Conservation (phyloP, 2,329 filamentous ascomycete genomes). For the Gnomoniopsis smithogilvyi region DNA sequence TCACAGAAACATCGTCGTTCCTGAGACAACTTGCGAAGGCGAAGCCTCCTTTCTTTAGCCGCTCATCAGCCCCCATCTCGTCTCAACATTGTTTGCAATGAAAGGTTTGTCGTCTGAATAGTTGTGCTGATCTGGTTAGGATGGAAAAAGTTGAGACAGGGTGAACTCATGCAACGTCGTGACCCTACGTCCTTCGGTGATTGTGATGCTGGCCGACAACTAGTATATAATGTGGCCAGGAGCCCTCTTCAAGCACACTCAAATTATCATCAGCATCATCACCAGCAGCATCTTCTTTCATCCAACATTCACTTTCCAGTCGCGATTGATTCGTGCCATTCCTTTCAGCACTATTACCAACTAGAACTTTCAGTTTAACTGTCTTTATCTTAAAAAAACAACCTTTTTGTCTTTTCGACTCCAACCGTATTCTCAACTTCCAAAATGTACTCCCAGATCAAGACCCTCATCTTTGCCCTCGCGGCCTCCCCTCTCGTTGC, state of each 20-base stretch:
- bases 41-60: not conserved
- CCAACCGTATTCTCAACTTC: not conserved
- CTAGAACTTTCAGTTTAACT: not conserved
- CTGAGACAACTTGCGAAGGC: not conserved
- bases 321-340: constrained; percentile 13
- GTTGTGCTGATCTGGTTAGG: not conserved
- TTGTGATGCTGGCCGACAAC: not conserved
- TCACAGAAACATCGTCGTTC: constrained; percentile 1
- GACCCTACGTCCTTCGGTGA: not conserved
- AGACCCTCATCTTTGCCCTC: constrained; percentile 16
- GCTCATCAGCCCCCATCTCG: not conserved
- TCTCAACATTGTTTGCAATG: constrained; percentile 2
- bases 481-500: constrained; percentile 24
- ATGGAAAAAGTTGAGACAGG: not conserved
- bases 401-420: not conserved
- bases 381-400: constrained; percentile 5
- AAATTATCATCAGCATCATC: constrained; percentile 2
- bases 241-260: not conserved
- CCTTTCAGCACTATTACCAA: not conserved
- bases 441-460: constrained; percentile 23
- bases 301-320: not conserved
- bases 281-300: constrained; percentile 4
- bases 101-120: not conserved
- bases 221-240: constrained; percentile 1
- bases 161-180: not conserved